Base-by-base conservation (phyloP, 1,284 basidiomycete genomes). In the Lentinus polychrous region DNA sequence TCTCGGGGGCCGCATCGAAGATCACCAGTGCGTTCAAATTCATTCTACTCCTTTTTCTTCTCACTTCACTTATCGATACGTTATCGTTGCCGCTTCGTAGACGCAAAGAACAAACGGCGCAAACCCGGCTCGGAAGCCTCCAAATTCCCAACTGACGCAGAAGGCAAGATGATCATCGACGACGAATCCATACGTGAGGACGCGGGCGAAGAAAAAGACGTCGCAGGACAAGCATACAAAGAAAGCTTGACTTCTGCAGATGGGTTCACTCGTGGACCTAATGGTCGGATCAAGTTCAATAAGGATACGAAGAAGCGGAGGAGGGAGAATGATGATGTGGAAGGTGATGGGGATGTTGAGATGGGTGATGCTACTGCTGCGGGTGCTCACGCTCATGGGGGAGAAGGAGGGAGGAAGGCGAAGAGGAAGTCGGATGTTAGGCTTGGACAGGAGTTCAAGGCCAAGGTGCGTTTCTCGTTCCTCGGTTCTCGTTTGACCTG, bases 271-370 rank as follows among this genome's bases (percentile, higher is more conserved):
- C 81, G 92, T 27, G 90, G 90, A 32, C 74, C 83, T 1, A 83
- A 83, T 52, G 96, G 96, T 15, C 82, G 80, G 33, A 71, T 98
- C 62, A 95, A 93, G 68, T 96, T 98, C 71, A 92, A 97, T 73
- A 98, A 98, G 70, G 91, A 97, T 62, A 95, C 91, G 22, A 95
- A 94, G 69, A 90, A 93, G 60, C 78, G 88, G 49, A 69, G 93
- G 52, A 76, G 85, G 46, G 74, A 77, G 52, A 71, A 72, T 20
- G 84, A 83, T 55, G 27, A 27, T 4, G 79, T 76, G 20, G 78
- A 73, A 35, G 39, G 20, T 6, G 39, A 40, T 12, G 27, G 27
- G 10, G 89, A 91, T 56, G 69, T 89, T 41, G 87, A 86, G 58
- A 89, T 89, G 81, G 81, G 65, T 7, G 81, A 79, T 51, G 72